phyloP scores from a whole-genome alignment of 306 rosid genomes.

The Ceratonia siliqua region DNA sequence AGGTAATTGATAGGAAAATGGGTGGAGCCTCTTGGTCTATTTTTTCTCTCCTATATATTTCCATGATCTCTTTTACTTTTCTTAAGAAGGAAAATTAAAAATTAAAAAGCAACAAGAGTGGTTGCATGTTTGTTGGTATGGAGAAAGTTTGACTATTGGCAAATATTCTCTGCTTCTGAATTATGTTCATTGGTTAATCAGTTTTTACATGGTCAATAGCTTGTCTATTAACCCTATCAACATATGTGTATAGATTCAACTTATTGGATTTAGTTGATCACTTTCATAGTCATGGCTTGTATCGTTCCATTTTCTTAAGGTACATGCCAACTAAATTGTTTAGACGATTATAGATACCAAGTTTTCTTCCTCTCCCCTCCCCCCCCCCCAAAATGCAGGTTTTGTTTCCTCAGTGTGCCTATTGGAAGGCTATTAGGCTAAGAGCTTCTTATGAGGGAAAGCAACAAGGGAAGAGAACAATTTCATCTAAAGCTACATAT shows the following conservation, averaged over 20 bases:
- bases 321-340: constrained; percentile 37
- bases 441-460: constrained; percentile 25
- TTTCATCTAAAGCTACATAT: constrained; percentile 10
- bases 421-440: constrained; percentile 2
- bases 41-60: constrained; percentile 7
- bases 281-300: constrained; percentile 80
- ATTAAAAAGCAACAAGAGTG: neutral
- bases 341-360: neutral
- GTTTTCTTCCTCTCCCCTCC: neutral
- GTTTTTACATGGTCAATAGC: constrained; percentile 33
- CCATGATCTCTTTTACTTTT: neutral
- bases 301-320: constrained; percentile 86
- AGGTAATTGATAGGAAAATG: neutral
- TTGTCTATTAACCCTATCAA: constrained; percentile 29
- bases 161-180: constrained; percentile 10
- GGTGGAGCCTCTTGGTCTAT: constrained; percentile 22
- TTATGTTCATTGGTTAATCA: constrained; percentile 28
- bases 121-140: constrained; percentile 6
- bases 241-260: constrained; percentile 68
- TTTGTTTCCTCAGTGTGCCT: too few species aligned
- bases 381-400: too few species aligned
- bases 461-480: constrained; percentile 8
- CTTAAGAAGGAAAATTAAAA: neutral
- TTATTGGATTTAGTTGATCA: constrained; percentile 72
- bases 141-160: constrained; percentile 7